Percentiles rank a stretch among this genome's conserved stretches.
These are phyloP conservation scores for Fusarium lateritium DNA, from an alignment of 2,329 filamentous ascomycete genomes.

Conservation along the genomic window DNA sequence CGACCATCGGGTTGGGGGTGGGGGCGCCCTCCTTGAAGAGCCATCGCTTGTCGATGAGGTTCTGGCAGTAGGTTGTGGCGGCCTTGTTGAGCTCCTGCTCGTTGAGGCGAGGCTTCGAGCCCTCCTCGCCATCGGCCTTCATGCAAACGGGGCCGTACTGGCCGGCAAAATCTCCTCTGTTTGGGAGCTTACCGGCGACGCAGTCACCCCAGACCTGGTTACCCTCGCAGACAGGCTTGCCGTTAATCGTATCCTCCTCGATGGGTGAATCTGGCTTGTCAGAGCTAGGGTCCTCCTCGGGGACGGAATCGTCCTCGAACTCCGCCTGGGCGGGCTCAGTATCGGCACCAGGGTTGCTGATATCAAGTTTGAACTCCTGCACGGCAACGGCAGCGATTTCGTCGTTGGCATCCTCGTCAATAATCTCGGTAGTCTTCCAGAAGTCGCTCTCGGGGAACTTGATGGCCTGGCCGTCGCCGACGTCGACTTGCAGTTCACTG, in stretches of 20 bases:
- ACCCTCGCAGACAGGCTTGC: constrained; percentile 8
- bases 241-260: constrained; percentile 5
- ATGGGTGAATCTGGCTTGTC: constrained; percentile 5
- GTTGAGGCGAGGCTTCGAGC: constrained; percentile 4
- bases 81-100: constrained; percentile 15
- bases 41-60: constrained; percentile 14
- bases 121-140: constrained; percentile 5
- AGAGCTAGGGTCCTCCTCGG: constrained; percentile 5
- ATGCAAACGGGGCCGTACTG: constrained; percentile 17
- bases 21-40: constrained; percentile 13
- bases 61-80: constrained; percentile 6
- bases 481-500: constrained; percentile 1
- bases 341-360: constrained; percentile 3
- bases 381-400: constrained; percentile 9
- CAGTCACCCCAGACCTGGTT: constrained; percentile 11
- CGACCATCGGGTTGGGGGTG: constrained; percentile 6
- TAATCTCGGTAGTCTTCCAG: constrained; percentile 11
- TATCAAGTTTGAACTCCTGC: constrained; percentile 18
- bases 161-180: constrained; percentile 8
- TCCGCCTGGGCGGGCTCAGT: constrained; percentile 7
- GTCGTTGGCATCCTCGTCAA: constrained; percentile 7
- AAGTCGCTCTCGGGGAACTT: constrained; percentile 14
- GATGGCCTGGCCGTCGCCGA: constrained; percentile 1
- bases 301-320: not conserved
- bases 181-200: constrained; percentile 7